Conservation (phyloP, 352 stramenopile genomes). For the Globisporangium uncinulatum region DNA sequence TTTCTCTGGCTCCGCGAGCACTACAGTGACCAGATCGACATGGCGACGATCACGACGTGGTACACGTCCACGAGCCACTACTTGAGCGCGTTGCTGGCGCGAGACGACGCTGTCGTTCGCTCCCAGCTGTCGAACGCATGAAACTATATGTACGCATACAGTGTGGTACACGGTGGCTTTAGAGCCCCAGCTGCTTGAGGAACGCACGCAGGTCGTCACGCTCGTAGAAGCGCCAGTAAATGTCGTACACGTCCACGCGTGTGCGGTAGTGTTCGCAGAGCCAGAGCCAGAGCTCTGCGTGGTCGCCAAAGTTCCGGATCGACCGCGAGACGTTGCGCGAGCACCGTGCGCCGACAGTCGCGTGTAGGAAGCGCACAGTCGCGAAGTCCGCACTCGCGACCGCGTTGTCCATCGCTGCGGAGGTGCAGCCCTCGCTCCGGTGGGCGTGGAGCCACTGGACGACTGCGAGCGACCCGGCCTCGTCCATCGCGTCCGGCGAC, state of each 20-base stretch:
- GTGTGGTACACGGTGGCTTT: background rate
- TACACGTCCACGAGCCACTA: constrained; percentile 1
- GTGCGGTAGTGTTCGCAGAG: constrained; percentile 5
- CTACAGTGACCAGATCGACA: constrained; percentile 2
- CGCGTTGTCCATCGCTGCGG: constrained; percentile 7
- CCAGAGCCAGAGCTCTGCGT: constrained; percentile 7
- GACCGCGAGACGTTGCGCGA: constrained; percentile 6
- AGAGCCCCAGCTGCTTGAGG: constrained; percentile 6
- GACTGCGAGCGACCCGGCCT: background rate
- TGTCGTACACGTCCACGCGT: constrained; percentile 4
- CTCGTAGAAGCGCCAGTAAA: constrained; percentile 9
- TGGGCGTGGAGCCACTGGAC: constrained; percentile 12
- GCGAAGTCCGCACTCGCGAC: constrained; percentile 2
- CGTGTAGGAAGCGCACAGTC: constrained; percentile 3
- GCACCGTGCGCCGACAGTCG: background rate
- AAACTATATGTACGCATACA: no score
- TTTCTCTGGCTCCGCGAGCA: constrained; percentile 5
- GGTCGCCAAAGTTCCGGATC: constrained; percentile 9
- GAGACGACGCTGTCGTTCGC: no score
- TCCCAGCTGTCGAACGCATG: background rate
- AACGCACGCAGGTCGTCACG: constrained; percentile 4
- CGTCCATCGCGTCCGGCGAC: constrained; percentile 1
- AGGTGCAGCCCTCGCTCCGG: constrained; percentile 12
- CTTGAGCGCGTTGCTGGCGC: background rate
- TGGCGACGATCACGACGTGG: background rate